phyloP scores from a whole-genome alignment of 345 rosid species.

The Lepidium aucheri region DNA sequence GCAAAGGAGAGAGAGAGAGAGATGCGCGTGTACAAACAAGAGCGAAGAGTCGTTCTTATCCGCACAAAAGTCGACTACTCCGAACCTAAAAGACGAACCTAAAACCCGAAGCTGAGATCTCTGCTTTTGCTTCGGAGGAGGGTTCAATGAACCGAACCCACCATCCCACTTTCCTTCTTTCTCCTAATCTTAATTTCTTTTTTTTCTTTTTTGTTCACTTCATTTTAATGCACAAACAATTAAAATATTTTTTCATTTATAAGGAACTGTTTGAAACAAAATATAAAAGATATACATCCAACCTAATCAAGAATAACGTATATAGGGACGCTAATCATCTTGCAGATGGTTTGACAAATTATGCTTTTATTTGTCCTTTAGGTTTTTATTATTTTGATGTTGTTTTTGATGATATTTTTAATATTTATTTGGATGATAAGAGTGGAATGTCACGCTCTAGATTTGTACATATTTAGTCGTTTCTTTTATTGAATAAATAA shows the following conservation, averaged over 20 bases:
- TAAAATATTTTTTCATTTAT: background rate
- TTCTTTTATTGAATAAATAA: no score
- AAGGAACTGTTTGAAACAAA: no score
- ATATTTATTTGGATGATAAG: no score
- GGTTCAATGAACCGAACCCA: conserved; percentile 55
- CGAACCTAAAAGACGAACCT: conserved; percentile 18
- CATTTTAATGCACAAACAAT: background rate
- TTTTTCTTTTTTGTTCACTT: background rate
- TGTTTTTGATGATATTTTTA: no score
- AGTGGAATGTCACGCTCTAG: no score
- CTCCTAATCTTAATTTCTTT: background rate
- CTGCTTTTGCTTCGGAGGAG: conserved; percentile 27
- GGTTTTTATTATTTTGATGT: no score
- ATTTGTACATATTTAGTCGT: no score
- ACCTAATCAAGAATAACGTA: no score
- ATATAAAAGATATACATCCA: background rate
- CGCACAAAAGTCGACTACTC: conserved; percentile 28
- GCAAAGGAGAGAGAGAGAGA: background rate
- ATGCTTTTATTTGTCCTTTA: no score
- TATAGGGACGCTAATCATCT: no score
- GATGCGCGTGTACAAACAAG: conserved; percentile 18
- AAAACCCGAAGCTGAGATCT: conserved; percentile 22
- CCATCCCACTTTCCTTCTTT: conserved; percentile 35
- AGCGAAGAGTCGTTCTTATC: conserved; percentile 61
- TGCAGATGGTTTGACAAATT: no score